A percentile compares a stretch with the other conserved stretches of the same genome.
phyloP scores from a whole-genome alignment of 305 asterid genomes.

The Salvia sclarea region DNA sequence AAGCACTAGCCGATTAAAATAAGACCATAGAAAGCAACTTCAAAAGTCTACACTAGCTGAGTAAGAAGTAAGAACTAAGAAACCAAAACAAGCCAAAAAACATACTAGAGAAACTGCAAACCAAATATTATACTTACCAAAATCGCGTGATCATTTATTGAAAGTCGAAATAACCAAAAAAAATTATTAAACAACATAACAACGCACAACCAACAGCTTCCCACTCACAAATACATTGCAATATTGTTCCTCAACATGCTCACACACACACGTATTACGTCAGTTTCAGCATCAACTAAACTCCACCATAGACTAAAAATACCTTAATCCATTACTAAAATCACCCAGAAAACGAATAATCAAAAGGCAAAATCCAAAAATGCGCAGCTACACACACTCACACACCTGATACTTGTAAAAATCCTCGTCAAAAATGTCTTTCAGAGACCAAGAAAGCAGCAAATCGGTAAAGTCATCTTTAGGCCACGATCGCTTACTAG shows the following conservation, averaged over 20 bases:
- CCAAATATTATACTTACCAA: background rate
- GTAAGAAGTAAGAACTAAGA: background rate
- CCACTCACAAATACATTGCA: no score
- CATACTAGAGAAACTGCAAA: no score
- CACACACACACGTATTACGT: background rate
- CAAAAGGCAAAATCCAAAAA: background rate
- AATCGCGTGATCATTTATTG: no score
- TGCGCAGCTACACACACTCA: background rate
- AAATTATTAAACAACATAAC: background rate
- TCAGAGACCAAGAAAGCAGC: constrained; percentile 54
- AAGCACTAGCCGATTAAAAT: background rate
- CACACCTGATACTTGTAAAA: constrained; percentile 47
- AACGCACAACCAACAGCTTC: background rate
- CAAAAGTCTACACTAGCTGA: background rate
- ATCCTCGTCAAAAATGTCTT: constrained; percentile 42
- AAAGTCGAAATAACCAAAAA: background rate
- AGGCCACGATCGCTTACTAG: constrained; percentile 17
- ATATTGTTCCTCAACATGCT: background rate
- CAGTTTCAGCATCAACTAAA: background rate
- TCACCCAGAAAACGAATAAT: no score
- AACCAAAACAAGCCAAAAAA: no score
- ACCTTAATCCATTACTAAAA: no score
- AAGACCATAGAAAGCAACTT: background rate
- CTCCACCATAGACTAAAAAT: background rate
- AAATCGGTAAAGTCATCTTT: constrained; percentile 43